Evolutionary conservation across 225 moss, liverwort and hornwort genomes (phyloP), one percentile per base, ranked within the genome.

Genomic region (Anthoceros angustus): DNA sequence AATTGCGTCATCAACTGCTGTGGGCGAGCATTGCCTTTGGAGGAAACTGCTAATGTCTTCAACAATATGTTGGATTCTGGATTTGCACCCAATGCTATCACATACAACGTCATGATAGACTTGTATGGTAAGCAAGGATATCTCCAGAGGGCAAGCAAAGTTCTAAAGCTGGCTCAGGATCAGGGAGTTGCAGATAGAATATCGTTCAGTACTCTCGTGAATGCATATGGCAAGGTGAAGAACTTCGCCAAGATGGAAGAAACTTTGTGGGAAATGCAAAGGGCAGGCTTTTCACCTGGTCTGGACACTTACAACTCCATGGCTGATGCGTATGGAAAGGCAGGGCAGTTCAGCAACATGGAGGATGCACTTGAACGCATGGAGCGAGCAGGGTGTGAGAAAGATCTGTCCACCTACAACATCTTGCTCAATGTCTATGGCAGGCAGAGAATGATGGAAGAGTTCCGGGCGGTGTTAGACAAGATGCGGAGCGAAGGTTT

Each of bases 41-140:
- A 98, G 62, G 95, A 98, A 68, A 88, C 88, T 43, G 80, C 87
- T 43, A 76, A 73, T 65, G 73, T 89, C n/a, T 98, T 98, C 66
- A 79, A 89, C 66, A 84, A 77, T 50, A 89, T 98, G 91, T 74
- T 85, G 67, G 78, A 80, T 21, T 71, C 72, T 42, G 91, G 87
- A 63, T 89, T 76, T 70, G 64, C 78, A 24, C 88, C 95, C 14
- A 86, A 82, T 63, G 75, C 67, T 39, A 78, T 85, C 42, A 98
- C 95, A 16, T 98, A 91, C 68, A 98, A 98, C 60, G 73, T 98
- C 39, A 89, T 98, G 86, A 92, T 92, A 43, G 91, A 98, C 68
- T 70, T 98, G 6, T 98, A 91, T 68, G 95, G 87, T 62, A 98
- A 98, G 71, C 85, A 91, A 48, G 91, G 91, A 12, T 78, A 85